phyloP scores from a whole-genome alignment of 495 filamentous ascomycete species.

The Neurospora sp. region DNA sequence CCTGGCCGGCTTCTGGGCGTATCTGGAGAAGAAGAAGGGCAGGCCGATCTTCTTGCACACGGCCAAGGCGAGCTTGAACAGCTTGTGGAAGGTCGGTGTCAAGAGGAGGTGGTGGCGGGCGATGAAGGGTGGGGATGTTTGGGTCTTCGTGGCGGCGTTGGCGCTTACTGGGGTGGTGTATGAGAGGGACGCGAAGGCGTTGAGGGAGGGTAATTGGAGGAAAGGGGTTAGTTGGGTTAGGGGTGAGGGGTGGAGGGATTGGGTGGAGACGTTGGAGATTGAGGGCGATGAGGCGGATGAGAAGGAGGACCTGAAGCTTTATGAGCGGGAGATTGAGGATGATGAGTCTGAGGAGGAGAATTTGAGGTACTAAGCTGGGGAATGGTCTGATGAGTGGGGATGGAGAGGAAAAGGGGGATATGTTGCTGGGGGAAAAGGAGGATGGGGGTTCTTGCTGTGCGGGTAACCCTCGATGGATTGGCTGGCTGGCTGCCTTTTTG shows the following conservation, averaged over 20 bases:
- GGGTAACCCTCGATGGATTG: background rate
- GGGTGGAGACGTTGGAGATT: constrained; percentile 28
- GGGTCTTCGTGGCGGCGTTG: constrained; percentile 68
- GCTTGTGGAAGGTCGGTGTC: constrained; percentile 79
- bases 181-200: constrained; percentile 55
- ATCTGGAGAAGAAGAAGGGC: constrained; percentile 53
- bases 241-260: constrained; percentile 45
- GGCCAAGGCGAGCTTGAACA: constrained; percentile 63
- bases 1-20: constrained; percentile 72
- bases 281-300: constrained; percentile 23
- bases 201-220: constrained; percentile 57
- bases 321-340: background rate
- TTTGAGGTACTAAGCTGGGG: background rate
- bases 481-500: background rate
- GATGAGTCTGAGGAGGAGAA: constrained; percentile 1
- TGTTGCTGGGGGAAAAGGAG: background rate
- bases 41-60: constrained; percentile 59
- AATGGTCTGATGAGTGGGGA: background rate
- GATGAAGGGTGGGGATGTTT: constrained; percentile 69
- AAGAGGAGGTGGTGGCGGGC: constrained; percentile 80
- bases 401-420: background rate
- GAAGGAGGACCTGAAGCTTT: constrained; percentile 7
- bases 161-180: constrained; percentile 70
- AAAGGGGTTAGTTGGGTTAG: constrained; percentile 66
- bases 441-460: background rate